Base-by-base conservation (phyloP, 1,139 yeast genomes). In the Protomyces inundatus region DNA sequence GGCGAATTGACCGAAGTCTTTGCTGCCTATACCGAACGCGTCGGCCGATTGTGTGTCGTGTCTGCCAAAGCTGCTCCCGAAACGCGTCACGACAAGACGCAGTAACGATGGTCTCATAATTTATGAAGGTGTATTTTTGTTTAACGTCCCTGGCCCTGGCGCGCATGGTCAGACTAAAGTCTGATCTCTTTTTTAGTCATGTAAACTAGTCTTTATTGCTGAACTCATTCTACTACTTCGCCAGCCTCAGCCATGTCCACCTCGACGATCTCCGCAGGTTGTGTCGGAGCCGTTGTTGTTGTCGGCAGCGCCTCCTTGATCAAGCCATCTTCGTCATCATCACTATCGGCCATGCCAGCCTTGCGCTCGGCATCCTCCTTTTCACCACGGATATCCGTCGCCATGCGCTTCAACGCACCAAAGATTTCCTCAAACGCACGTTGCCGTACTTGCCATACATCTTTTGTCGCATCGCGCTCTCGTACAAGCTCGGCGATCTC, bases 1-100 rank as follows among this genome's bases (percentile, higher is more conserved):
- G 61, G 61, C 16, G 54, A 36, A 30, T 16, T 57, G 14, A 55
- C 52, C 34, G 61, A 57, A 46, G 50, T 57, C 33, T 57, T 57
- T 50, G 61, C 55, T 2, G 54, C 61, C 32, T 12, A 36, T 34
- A 57, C 51, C 33, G 46, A 48, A 23, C 48, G 55, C 14, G 39
- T 42, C n/a, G 61, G 61, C 3, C 55, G 53, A 3, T 10, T 57
- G 30, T 37, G 51, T 32, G 50, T 57, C 32, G 61, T 57, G 10
- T 46, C 39, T 23, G 61, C 61, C 9, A 48, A 39, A 16, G 48
- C n/a, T 16, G 32, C 12, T 16, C 30, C n/a, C 30, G 12, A 14
- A 9, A 30, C 48, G 9, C 48, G 32, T n/a, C 48, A 16, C 32
- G 48, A 42, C 6, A 42, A 42, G 48, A 2, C 23, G 32, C 48